Conservation (phyloP, 768 basidiomycete species). For the Tylopilus sp. region DNA sequence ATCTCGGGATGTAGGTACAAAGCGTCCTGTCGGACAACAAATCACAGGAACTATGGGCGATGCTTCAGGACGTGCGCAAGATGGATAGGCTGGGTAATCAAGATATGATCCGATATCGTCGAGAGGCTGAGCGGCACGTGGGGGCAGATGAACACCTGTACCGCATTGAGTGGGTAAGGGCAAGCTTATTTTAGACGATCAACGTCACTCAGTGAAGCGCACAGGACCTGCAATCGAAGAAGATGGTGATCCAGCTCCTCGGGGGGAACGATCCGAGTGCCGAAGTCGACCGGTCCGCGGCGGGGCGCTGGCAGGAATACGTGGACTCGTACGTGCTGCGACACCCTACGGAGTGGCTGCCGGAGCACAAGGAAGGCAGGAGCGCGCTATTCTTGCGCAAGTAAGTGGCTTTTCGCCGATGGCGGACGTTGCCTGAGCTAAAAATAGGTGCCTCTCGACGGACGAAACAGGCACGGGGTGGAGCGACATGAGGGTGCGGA, state of each 20-base stretch:
- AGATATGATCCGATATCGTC: constrained; percentile 72
- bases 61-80: constrained; percentile 64
- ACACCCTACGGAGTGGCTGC: constrained; percentile 70
- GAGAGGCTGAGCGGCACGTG: constrained; percentile 74
- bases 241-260: constrained; percentile 59
- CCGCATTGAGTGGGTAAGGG: constrained; percentile 74
- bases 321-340: constrained; percentile 68
- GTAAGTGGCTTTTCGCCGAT: constrained; percentile 37
- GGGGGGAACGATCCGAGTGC: constrained; percentile 63
- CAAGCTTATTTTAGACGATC: not conserved
- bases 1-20: constrained; percentile 59
- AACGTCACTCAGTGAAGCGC: constrained; percentile 12
- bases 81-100: constrained; percentile 52
- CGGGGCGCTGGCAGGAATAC: constrained; percentile 70
- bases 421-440: constrained; percentile 22
- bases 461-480: constrained; percentile 25
- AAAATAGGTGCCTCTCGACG: constrained; percentile 50
- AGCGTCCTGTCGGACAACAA: constrained; percentile 80
- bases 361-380: constrained; percentile 36
- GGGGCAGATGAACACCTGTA: constrained; percentile 76
- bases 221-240: constrained; percentile 54
- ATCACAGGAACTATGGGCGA: constrained; percentile 79
- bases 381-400: constrained; percentile 53
- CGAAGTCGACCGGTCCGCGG: constrained; percentile 45
- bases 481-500: constrained; percentile 42